Evolutionary conservation across 306 rosid species (phyloP), one percentile per base, ranked within the genome.

Genomic region (Cucurbita ficifolia): DNA sequence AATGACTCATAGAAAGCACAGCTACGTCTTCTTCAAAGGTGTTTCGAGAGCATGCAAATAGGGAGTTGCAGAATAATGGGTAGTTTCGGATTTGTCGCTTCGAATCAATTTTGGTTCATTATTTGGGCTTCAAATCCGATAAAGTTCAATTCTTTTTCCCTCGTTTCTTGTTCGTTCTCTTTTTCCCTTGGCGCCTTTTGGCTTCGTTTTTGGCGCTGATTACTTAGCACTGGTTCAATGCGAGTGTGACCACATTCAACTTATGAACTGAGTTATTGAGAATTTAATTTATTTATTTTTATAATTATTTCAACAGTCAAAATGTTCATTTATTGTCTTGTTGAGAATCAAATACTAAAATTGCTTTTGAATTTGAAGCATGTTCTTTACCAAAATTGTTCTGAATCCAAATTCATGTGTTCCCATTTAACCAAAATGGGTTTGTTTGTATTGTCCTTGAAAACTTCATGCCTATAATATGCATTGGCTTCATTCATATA

Each of bases 41-140:
- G 33, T 67, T 45, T 45, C 3, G 51, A 18, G 72, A 40, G 73
- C 89, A 83, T 85, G 89, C 92, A 85, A 78, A 46, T 82, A 64
- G 13, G 79, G 58, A 45, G 9, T 29, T 12, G 8, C 53, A 65
- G 53, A 65, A 19, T 43, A 65, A 65, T 65, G 72, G 72, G 72
- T 7, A 75, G 76, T 74, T 79, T 71, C 76, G 76, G 77, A 80
- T 73, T 81, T 82, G 50, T 36, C 74, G 77, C 75, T 69, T 76
- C 7, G 77, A 74, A 75, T 79, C 73, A 67, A 65, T 55, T 81
- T 50, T 61, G 53, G 56, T 78, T 78, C 70, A 76, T 29, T 76
- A 60, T 62, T 78, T 59, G 78, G 78, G 74, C 79, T 76, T 81
- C 61, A 79, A 82, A 81, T 78, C 83, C 72, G 56, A 18, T 39